Percentiles rank a stretch among this genome's conserved stretches.
phyloP scores from a whole-genome alignment of 331 rosid species.

The Ulmus americana region DNA sequence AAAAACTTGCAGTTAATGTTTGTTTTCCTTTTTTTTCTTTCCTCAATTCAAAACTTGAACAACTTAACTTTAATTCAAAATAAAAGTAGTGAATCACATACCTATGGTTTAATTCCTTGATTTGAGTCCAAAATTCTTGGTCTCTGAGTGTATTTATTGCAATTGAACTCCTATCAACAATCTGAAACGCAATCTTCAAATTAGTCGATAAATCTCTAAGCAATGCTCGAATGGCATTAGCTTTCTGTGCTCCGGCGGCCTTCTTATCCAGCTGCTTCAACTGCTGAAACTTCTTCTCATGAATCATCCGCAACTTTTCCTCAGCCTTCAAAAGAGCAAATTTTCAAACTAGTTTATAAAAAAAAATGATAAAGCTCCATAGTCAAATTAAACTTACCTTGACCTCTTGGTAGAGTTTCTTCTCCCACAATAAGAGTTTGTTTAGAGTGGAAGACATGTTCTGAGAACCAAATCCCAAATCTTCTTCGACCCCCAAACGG shows the following conservation, averaged over 20 bases:
- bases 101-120: slow-evolving; percentile 57
- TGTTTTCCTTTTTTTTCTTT: too few species aligned
- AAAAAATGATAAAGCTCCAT: not conserved
- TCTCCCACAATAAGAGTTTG: slow-evolving; percentile 73
- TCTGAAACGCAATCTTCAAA: slow-evolving; percentile 69
- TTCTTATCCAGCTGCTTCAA: slow-evolving; percentile 37
- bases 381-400: slow-evolving; percentile 40
- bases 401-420: slow-evolving; percentile 72
- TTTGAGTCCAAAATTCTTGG: slow-evolving; percentile 68
- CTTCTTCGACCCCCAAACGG: slow-evolving; percentile 24
- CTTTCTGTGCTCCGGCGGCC: slow-evolving; percentile 26
- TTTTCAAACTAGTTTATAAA: not conserved
- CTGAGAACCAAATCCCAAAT: slow-evolving; percentile 19
- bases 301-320: slow-evolving; percentile 57
- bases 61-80: not conserved
- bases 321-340: slow-evolving; percentile 41
- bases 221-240: slow-evolving; percentile 35
- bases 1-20: too few species aligned
- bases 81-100: slow-evolving; percentile 21
- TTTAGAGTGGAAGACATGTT: slow-evolving; percentile 50
- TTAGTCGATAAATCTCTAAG: slow-evolving; percentile 41
- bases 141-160: slow-evolving; percentile 65
- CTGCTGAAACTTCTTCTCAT: slow-evolving; percentile 61
- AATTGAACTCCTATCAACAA: slow-evolving; percentile 64
- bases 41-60: not conserved